Percentiles rank a stretch among this genome's conserved stretches.
Conservation (phyloP, 2,329 filamentous ascomycete genomes). For the Phaeophleospora eucalypticola region DNA sequence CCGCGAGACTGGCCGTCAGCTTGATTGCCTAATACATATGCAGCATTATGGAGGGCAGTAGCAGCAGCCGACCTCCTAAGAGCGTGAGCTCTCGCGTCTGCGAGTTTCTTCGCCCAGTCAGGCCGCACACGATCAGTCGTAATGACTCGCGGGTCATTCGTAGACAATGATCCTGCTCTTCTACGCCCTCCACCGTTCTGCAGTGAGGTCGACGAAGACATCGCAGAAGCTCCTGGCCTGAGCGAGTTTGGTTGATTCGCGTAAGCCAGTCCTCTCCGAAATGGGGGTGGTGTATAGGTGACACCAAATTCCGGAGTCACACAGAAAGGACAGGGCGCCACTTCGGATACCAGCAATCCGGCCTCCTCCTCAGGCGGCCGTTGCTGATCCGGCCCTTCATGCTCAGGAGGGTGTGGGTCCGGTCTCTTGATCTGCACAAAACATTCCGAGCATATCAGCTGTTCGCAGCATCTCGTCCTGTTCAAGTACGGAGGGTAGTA, state of each 20-base stretch:
- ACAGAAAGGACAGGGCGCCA: slow-evolving; percentile 90
- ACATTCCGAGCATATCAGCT: slow-evolving; percentile 95
- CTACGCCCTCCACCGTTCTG: slow-evolving; percentile 49
- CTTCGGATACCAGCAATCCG: slow-evolving; percentile 76
- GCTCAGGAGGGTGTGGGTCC: slow-evolving; percentile 82
- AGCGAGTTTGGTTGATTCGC: slow-evolving; percentile 49
- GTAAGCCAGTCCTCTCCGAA: slow-evolving; percentile 77
- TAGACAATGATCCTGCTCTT: slow-evolving; percentile 69
- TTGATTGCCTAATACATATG: slow-evolving; percentile 74
- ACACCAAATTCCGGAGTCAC: slow-evolving; percentile 93
- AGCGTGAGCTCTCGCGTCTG: slow-evolving; percentile 77
- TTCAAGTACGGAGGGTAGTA: slow-evolving; percentile 95
- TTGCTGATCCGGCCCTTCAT: slow-evolving; percentile 38
- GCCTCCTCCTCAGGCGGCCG: slow-evolving; percentile 45
- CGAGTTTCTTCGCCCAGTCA: slow-evolving; percentile 89
- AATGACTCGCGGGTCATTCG: slow-evolving; percentile 78
- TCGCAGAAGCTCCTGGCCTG: slow-evolving; percentile 60
- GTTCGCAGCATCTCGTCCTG: slow-evolving; percentile 89
- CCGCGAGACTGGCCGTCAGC: slow-evolving; percentile 21
- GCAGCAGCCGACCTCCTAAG: slow-evolving; percentile 85
- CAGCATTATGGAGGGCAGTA: slow-evolving; percentile 89
- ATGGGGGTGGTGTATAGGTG: slow-evolving; percentile 86
- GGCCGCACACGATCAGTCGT: slow-evolving; percentile 89
- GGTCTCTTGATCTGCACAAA: slow-evolving; percentile 97
- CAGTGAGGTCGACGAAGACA: slow-evolving; percentile 82